Evolutionary conservation across 805 yeast species (phyloP).

Genomic region (Spathaspora gorwiae): DNA sequence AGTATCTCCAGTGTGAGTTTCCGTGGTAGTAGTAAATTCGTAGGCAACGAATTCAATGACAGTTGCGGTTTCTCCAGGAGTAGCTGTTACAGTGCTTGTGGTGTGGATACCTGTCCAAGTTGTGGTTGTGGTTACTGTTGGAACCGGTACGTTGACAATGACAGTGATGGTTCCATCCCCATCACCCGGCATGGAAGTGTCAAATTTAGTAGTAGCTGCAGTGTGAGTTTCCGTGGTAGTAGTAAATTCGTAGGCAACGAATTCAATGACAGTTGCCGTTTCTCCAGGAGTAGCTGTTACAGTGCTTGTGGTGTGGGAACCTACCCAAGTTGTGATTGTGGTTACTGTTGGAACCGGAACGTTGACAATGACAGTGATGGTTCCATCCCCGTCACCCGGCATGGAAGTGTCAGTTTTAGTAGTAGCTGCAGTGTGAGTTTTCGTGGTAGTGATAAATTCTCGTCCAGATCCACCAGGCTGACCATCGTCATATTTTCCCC

Average conservation of each 20-base stretch:
- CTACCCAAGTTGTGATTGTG: conserved; percentile 9
- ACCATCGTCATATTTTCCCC: conserved; percentile 1
- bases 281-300: conserved; percentile 13
- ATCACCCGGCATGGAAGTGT: too few species aligned
- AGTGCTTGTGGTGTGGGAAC: conserved; percentile 9
- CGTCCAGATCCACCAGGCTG: conserved; percentile 5
- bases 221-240: too few species aligned
- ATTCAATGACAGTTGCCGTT: conserved; percentile 14
- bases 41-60: conserved; percentile 20
- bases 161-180: conserved; percentile 23
- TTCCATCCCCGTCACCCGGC: conserved; percentile 10
- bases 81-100: conserved; percentile 11
- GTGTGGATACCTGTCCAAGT: conserved; percentile 11
- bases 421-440: conserved; percentile 16
- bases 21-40: conserved; percentile 54
- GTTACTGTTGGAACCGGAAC: conserved; percentile 16
- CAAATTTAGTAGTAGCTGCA: too few species aligned
- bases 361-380: conserved; percentile 18
- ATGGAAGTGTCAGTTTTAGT: conserved; percentile 17
- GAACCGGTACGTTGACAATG: conserved; percentile 17
- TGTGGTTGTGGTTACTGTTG: conserved; percentile 12
- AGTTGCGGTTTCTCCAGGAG: conserved; percentile 16
- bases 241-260: too few species aligned
- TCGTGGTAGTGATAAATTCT: conserved; percentile 11
- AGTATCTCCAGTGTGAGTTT: too few species aligned